A percentile compares a stretch with the other conserved stretches of the same genome.
Conservation (phyloP, 164 flowering plant genomes). For the Magnolia kwangsiensis region DNA sequence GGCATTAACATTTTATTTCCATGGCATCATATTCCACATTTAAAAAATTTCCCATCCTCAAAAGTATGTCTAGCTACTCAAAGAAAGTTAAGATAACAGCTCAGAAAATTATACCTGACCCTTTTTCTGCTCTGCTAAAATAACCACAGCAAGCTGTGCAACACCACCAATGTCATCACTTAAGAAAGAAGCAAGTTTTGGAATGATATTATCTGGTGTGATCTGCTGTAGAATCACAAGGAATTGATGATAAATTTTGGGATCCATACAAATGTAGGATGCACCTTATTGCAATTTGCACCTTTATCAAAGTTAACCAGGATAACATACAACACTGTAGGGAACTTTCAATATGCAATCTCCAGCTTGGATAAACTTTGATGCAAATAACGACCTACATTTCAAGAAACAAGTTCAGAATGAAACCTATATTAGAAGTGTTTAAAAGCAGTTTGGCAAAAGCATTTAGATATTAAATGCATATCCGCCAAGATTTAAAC, state of each 20-base stretch:
- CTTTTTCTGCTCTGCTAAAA: slow-evolving; percentile 54
- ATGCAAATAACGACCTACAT: slow-evolving; percentile 33
- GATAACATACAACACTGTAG: slow-evolving; percentile 46
- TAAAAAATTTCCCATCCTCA: neutral
- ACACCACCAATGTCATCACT: slow-evolving; percentile 43
- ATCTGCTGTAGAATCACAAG: slow-evolving; percentile 49
- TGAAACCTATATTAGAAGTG: neutral
- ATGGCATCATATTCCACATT: neutral
- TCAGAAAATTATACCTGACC: slow-evolving; percentile 47
- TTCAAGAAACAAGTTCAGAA: neutral
- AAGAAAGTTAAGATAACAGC: neutral
- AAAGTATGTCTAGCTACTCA: neutral
- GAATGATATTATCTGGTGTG: slow-evolving; percentile 49
- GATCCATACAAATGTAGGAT: neutral
- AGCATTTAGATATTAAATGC: neutral
- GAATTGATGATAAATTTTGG: neutral
- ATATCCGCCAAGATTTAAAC: neutral
- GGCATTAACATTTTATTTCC: neutral
- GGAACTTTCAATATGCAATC: slow-evolving; percentile 77
- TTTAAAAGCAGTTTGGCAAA: neutral
- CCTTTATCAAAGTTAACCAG: neutral
- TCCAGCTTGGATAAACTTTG: slow-evolving; percentile 36
- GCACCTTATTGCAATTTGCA: neutral
- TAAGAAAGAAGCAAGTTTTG: slow-evolving; percentile 37
- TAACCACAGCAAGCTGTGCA: slow-evolving; percentile 60